phyloP scores from a whole-genome alignment of 495 filamentous ascomycete genomes.

The Elaphomyces granulatus region DNA sequence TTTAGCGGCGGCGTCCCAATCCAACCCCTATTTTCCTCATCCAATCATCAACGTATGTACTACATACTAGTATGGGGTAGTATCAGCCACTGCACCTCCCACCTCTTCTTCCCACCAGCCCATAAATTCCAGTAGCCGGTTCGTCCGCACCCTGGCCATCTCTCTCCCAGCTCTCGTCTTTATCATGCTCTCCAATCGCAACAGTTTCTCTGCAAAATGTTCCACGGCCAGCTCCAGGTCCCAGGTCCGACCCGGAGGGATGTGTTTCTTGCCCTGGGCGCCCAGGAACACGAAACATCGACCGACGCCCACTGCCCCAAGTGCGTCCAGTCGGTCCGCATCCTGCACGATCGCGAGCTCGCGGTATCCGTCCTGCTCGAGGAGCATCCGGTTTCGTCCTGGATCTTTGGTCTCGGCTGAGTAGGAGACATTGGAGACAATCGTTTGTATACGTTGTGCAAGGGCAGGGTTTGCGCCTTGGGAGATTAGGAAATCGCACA shows the following conservation, averaged over 20 bases:
- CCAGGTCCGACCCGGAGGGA: slow-evolving; percentile 17
- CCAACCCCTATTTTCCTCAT: no score
- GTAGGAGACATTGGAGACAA: slow-evolving; percentile 64
- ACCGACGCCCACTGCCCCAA: slow-evolving; percentile 73
- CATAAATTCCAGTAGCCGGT: slow-evolving; percentile 47
- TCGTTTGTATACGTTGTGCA: slow-evolving; percentile 47
- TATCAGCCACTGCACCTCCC: no score
- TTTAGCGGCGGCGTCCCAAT: no score
- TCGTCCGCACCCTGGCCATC: slow-evolving; percentile 50
- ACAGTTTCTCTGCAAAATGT: slow-evolving; percentile 71
- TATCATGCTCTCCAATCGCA: slow-evolving; percentile 62
- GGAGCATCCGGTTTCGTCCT: slow-evolving; percentile 30
- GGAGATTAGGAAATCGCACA: slow-evolving; percentile 42
- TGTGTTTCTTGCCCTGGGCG: slow-evolving; percentile 33
- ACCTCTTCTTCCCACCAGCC: slow-evolving; percentile 63
- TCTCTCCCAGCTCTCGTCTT: slow-evolving; percentile 59
- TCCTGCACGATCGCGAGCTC: slow-evolving; percentile 83
- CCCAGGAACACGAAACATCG: slow-evolving; percentile 65
- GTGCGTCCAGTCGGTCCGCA: slow-evolving; percentile 77
- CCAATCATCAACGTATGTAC: no score
- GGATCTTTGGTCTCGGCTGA: slow-evolving; percentile 54
- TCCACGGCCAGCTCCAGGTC: slow-evolving; percentile 49
- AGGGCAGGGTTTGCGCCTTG: slow-evolving; percentile 39
- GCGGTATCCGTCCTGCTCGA: slow-evolving; percentile 38
- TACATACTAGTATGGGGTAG: no score